Conservation (phyloP, 371 early-diverging fungal genomes). For the Circinella umbellata region DNA sequence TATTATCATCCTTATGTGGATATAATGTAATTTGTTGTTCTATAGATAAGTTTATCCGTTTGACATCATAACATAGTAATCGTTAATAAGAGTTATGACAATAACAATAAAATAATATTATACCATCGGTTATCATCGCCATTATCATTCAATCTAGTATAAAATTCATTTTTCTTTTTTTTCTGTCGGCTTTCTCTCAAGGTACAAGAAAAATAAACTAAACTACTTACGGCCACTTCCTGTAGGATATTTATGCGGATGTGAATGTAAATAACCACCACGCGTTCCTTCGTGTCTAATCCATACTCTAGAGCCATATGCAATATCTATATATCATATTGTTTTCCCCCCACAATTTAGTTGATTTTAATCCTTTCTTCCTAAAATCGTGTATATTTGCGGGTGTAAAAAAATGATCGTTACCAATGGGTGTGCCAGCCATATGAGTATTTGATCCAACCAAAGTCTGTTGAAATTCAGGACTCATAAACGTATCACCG, state of each 20-base stretch:
- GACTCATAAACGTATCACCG: constrained; percentile 94
- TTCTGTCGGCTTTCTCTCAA: too few relatives aligned
- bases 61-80: too few relatives aligned
- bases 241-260: constrained; percentile 81
- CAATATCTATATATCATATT: constrained; percentile 56
- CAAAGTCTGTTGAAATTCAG: constrained; percentile 91
- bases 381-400: too few relatives aligned
- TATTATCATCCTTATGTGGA: constrained; percentile 89
- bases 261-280: constrained; percentile 93
- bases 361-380: too few relatives aligned
- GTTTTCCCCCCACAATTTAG: not conserved
- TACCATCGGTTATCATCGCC: too few relatives aligned
- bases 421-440: constrained; percentile 57
- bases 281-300: constrained; percentile 80
- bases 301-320: constrained; percentile 80
- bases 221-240: constrained; percentile 76
- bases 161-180: not conserved
- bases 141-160: too few relatives aligned
- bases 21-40: constrained; percentile 97
- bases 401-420: not conserved
- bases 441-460: constrained; percentile 68
- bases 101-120: too few relatives aligned
- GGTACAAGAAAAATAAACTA: too few relatives aligned
- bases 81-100: too few relatives aligned
- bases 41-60: constrained; percentile 16